Conservation (phyloP, 495 filamentous ascomycete genomes). For the Aspergillus bertholletiae region DNA sequence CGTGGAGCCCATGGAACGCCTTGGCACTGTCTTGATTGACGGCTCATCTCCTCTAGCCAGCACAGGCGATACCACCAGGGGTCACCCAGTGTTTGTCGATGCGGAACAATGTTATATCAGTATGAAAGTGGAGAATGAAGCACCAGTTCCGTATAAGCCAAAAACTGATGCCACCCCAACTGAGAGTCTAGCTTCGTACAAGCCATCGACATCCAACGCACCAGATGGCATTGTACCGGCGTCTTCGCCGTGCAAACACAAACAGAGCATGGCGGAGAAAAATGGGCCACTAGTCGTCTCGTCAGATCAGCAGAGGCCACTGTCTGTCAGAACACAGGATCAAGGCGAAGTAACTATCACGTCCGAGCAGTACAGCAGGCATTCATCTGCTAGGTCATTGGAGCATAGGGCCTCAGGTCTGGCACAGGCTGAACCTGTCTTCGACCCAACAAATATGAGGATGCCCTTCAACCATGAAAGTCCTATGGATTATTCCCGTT, state of each 20-base stretch:
- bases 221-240: not conserved
- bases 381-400: not conserved
- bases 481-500: not conserved
- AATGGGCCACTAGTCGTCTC: slow-evolving; percentile 15
- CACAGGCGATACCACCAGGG: slow-evolving; percentile 13
- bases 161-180: not conserved
- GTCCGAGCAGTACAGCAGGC: not conserved
- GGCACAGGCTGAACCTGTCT: not conserved
- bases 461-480: not conserved
- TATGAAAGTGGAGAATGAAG: slow-evolving; percentile 8
- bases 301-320: not conserved
- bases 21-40: slow-evolving; percentile 12
- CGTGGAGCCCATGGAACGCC: not conserved
- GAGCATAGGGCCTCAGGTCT: not conserved
- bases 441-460: not conserved
- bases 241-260: not conserved
- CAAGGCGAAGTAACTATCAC: slow-evolving; percentile 1
- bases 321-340: not conserved
- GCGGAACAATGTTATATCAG: slow-evolving; percentile 7
- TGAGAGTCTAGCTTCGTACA: not conserved
- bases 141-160: not conserved
- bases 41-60: slow-evolving; percentile 16
- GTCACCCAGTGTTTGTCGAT: slow-evolving; percentile 12
- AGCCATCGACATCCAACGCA: slow-evolving; percentile 11
- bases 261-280: not conserved